Conservation (phyloP, 345 rosid genomes). For the Anacardium occidentale region DNA sequence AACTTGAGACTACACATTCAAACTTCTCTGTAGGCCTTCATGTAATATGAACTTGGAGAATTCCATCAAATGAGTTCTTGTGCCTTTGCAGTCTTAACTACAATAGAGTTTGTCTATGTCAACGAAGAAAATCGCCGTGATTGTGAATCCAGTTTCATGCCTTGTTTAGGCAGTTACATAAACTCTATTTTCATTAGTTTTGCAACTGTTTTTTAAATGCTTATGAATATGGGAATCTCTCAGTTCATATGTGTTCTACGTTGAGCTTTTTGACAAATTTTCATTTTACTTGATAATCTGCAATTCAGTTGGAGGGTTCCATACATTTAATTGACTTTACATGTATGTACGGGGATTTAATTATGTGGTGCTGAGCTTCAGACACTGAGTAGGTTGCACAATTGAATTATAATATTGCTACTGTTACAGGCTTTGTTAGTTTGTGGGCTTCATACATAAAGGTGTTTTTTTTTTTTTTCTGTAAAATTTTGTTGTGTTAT, state of each 20-base stretch:
- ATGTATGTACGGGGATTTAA: background rate
- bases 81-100: background rate
- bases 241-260: background rate
- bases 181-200: constrained; percentile 1
- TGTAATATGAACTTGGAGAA: background rate
- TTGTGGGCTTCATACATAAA: no score
- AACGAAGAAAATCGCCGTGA: background rate
- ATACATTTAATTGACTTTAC: background rate
- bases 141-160: background rate
- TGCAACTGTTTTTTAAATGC: background rate
- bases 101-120: background rate
- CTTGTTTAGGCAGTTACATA: background rate
- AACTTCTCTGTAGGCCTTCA: background rate
- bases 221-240: background rate
- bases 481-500: background rate
- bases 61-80: background rate
- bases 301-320: background rate
- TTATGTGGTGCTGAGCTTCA: background rate
- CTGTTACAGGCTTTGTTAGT: no score
- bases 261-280: background rate
- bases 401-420: no score
- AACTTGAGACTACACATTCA: background rate
- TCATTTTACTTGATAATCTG: background rate
- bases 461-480: no score
- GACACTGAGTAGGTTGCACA: background rate